Base-by-base conservation (phyloP, 257 asterid genomes). In the Anisodus acutangulus region DNA sequence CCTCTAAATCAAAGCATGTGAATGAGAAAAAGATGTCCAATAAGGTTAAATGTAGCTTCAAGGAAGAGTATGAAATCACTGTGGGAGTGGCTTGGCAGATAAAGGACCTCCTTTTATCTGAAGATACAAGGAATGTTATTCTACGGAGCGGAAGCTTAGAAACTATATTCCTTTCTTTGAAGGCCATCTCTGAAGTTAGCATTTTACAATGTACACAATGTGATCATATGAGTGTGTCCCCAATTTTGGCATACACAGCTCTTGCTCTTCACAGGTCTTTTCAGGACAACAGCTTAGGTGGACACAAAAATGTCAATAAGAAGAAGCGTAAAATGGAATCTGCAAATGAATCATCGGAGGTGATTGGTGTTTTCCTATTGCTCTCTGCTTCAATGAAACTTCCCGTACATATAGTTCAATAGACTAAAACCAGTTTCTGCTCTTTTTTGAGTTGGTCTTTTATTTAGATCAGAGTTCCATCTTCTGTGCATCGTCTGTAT, bases 41-140 rank as follows among this genome's bases (percentile, higher is more conserved):
- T 51, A 63, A 78, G 68, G 60, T 55, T 31, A 82, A 86, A 85
- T 79, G 81, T 66, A 85, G 79, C 11, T 91, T 92, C 84, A 79
- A 87, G 45, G 89, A 88, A 88, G 98, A 93, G 84, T 93, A 91
- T 89, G 93, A 90, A 54, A 70, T 93, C 84, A 92, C 96, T 37
- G 89, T 88, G 59, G 99, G 97, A 88, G 89, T 95, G 83, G 91
- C 99, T 84, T 95, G 98, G 98, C 99, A 95, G 91, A 89, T 97
- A 84, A 93, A 90, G 90, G 98, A 97, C 76, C 83, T 97, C 55
- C 97, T 97, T 86, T 84, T 90, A 81, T 90, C 91, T 87, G 97
- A 91, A 84, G 82, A 74, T 85, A 88, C 97, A 79, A 85, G 97
- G 78, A 85, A 91, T 83, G 89, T 92, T 39, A 79, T 97, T 60